Base-by-base conservation (phyloP, 129 eudicot genomes). In the Apium graveolens region DNA sequence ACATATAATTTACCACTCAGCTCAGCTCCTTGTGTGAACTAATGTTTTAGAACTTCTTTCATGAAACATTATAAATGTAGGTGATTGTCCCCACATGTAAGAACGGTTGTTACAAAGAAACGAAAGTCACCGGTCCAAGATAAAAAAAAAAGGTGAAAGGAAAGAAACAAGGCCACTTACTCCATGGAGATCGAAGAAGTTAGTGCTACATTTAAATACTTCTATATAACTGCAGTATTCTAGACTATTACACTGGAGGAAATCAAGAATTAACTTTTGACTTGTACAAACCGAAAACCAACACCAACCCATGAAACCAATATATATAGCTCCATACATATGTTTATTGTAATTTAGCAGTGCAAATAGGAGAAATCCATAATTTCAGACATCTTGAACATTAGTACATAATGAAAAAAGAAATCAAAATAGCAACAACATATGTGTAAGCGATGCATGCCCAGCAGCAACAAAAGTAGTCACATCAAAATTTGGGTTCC, bases 371-470 rank as follows among this genome's bases (percentile, higher is more conserved):
- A 44, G 16, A 44, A 12, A 44, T 44, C 12, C 48, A 44, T 44
- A 0, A 11, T 0, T 44, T 44, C 48, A 44, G 11, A 12, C 2
- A 44, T 44, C 16, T 48, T 48, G 55, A 48, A 16, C 24, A 48
- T 48, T 46, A n/a, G n/a, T n/a, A 16, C 53, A 46, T 46, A 16
- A 46, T 51, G 0, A 20, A 51, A 51, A 5, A 51, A 51, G 11
- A 53, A 53, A 55, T 9, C 27, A 26, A 3, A 60, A 60, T 9
- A n/a, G 16, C 32, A 57, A 49, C 8, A 49, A 49, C 37, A 88
- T 79, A 77, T 84, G 86, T 90, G 97, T 89, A 93, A 93, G 98
- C 55, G 84, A 88, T 93, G 93, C 98, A 93, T 92, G 88, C 90
- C 89, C 71, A 72, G 87, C 87, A 83, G 90, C 90, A 71, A 26